Evolutionary conservation across 495 filamentous ascomycete species (phyloP).

Genomic region (Neurospora sp.): DNA sequence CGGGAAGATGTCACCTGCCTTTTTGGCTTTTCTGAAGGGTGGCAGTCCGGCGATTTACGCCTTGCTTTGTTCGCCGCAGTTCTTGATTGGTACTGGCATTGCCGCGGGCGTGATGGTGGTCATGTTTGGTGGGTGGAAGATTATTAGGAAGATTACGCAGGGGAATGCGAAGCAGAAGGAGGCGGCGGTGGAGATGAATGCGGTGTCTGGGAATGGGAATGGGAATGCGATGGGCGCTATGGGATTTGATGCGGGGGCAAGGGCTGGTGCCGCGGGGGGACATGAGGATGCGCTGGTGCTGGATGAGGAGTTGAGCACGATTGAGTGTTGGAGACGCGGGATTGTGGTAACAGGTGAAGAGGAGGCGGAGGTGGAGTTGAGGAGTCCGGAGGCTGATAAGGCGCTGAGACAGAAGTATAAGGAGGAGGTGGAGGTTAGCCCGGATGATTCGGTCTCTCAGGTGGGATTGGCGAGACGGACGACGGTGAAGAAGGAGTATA

Average conservation of each 20-base stretch:
- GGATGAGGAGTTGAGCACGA: conserved; percentile 46
- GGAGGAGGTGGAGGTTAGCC: conserved; percentile 12
- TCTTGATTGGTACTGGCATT: conserved; percentile 83
- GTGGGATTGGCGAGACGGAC: conserved; percentile 11
- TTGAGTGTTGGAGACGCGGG: conserved; percentile 79
- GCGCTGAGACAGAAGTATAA: conserved; percentile 32
- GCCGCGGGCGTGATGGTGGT: conserved; percentile 84
- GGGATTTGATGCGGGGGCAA: not conserved
- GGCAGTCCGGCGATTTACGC: conserved; percentile 77
- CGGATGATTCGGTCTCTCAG: conserved; percentile 20
- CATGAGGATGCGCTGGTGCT: conserved; percentile 39
- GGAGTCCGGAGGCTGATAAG: conserved; percentile 64
- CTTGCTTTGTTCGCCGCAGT: conserved; percentile 80
- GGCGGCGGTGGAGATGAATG: conserved; percentile 44
- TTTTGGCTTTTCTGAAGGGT: conserved; percentile 61
- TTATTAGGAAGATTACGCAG: conserved; percentile 70
- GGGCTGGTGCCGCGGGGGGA: not conserved
- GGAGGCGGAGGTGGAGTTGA: conserved; percentile 77
- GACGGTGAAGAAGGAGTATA: conserved; percentile 13
- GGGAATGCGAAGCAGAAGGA: conserved; percentile 34
- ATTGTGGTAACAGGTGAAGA: conserved; percentile 50
- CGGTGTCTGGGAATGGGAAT: not conserved
- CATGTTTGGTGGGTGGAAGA: conserved; percentile 92
- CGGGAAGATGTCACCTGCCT: conserved; percentile 75
- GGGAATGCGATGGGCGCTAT: not conserved